Base-by-base conservation (phyloP, 2,329 filamentous ascomycete species). In the Talaromyces sp. region DNA sequence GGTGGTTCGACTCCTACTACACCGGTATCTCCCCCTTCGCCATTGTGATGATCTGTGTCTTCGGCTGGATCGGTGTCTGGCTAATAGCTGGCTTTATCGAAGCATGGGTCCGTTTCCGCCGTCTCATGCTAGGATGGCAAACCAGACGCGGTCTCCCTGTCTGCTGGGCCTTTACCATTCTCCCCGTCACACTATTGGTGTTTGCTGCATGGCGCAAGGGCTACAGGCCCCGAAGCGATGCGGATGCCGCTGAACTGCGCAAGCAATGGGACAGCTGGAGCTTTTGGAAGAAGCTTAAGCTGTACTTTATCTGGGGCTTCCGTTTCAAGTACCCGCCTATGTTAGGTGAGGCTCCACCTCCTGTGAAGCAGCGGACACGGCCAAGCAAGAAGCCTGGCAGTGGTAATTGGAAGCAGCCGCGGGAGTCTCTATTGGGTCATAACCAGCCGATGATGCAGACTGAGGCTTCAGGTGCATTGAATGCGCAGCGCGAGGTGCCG, bases 101-200 rank as follows among this genome's bases (percentile, higher is more conserved):
- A 45, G 62, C 58, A 36, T 70, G 65, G 52, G 44, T 70, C 4
- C 65, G 66, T 16, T 70, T 70, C 54, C 65, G 66, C 42, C 65
- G 67, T 4, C 56, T 70, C 19, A 69, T 69, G 66, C 68, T 60
- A 3, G 68, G 68, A 44, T 70, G 67, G 68, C 67, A 69, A 41
- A 65, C 68, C 3, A 61, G 67, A 1, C 67, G 68, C n/a, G 68
- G 68, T 2, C 36, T 70, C 2, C 68, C 68, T 1, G 50, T 69
- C 9, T 66, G 57, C 44, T 70, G 68, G 68, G 57, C 59, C 9
- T 50, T 70, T 32, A 53, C 56, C 1, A 47, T 63, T 14, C 54
- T 68, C 14, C 58, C 66, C 2, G 30, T 66, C 5, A 59, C 58
- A 40, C 17, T 68, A 3, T 33, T 55, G 22, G 19, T 55, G 17